Base-by-base conservation (phyloP, 1,284 basidiomycete species). In the Flammula alnicola region DNA sequence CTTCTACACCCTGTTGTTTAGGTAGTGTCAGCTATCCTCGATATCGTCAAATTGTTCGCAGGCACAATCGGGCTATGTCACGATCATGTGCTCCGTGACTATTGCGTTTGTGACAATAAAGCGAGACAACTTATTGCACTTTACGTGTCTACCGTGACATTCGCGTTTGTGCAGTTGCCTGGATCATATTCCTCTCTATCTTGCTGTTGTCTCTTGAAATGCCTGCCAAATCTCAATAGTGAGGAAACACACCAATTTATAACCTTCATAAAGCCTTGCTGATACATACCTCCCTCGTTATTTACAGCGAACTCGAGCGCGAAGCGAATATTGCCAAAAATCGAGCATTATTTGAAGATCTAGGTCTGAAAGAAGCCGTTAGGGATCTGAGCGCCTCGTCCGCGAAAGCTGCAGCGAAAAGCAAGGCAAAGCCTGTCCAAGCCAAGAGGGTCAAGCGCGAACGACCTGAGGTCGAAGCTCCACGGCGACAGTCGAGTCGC, bases 241-340 rank as follows among this genome's bases (percentile, higher is more conserved):
- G 61, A 61, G 79, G 45, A 9, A 16, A 11, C 10, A 16, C 38
- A 10, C 19, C 19, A 11, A n/a, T 22, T 16, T 30, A 2, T 32
- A 32, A 16, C 8, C 14, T 14, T 29, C 22, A 2, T 19, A 17
- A 19, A 35, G n/a, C n/a, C 22, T 11, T 16, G 8, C 7, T 25
- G 33, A 45, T 10, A 3, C n/a, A 23, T 20, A n/a, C 40, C 11
- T 35, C 27, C 36, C 17, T 47, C 19, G 19, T 9, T 12, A 17
- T 40, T 7, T 40, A 11, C 56, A 90, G 88, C 61, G 89, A 91
- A 68, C 68, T 78, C 26, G 84, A 89, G 59, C 83, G 89, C 11
- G 81, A 86, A 61, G 83, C 81, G 6, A 91, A 90, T 59, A 91
- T 92, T 43, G 87, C 86, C 9, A 78, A 86, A 39, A 92, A 92